Evolutionary conservation across 352 stramenopile species (phyloP), one percentile per base, ranked within the genome.

Genomic region (Phytopythium cucurbitacearum): DNA sequence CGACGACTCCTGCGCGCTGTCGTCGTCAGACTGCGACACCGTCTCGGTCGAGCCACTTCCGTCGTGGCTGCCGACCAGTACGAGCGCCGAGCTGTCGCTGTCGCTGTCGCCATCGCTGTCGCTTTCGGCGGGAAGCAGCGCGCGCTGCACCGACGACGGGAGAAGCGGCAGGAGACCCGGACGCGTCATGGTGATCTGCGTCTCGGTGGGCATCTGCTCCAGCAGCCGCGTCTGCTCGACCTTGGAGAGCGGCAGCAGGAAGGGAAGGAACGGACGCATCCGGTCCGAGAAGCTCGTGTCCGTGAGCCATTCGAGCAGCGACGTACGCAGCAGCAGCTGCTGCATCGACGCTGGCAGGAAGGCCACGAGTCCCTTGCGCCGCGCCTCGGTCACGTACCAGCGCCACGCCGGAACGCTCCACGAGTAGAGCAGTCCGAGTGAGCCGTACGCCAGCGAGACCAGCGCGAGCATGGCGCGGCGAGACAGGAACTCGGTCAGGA

Each of bases 271-370:
- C 2, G 74, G 73, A 10, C 74, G 63, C 33, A 95, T 58, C 57
- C 79, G 73, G 48, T 93, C 80, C 40, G 82, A 73, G 46, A 93
- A 80, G 6, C 65, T 74, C 12, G 80, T 82, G 51, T 93, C 85
- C 1, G 80, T 89, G 43, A 94, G 77, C 82, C 82, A 94, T 48
- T 94, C 80, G 32, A 94, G 60, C 10, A 93, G 68, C 40, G 75
- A 92, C 50, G 75, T 91, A 28, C 72, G 67, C 35, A 94, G 71
- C 41, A 94, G 52, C 40, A 92, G 51, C 33, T 85, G 50, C 58
- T 87, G 82, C 4, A 81, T 40, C 1, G 64, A 78, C n/a, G 56
- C 53, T 0, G 85, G 82, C 13, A 94, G 53, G 34, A 90, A 80
- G 3, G 68, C 62, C 5, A 94, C 53, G 5, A 94, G 40, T 4